Evolutionary conservation across 1,284 basidiomycete species (phyloP).

Genomic region (Puccinia horiana): DNA sequence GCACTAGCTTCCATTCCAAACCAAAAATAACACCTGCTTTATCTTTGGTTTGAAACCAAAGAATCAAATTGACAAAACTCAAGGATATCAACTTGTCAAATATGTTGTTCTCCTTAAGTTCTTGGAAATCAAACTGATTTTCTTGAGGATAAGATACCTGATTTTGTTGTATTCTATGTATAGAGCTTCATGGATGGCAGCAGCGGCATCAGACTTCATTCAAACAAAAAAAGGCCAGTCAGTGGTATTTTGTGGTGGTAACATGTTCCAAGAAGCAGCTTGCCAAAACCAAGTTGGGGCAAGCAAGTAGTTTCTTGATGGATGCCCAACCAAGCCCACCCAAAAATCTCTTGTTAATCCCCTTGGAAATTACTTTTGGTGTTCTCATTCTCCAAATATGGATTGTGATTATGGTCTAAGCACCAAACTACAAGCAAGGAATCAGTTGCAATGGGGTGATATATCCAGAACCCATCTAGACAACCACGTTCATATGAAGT

Average conservation of each 20-base stretch:
- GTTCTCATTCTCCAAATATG: background rate
- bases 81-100: background rate
- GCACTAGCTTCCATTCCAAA: too few species aligned
- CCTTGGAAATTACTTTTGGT: background rate
- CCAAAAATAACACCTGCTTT: too few species aligned
- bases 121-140: background rate
- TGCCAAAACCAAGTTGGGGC: background rate
- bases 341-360: background rate
- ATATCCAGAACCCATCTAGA: background rate
- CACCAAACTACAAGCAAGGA: background rate
- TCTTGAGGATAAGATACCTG: background rate
- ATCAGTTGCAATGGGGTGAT: background rate
- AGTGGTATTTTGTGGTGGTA: background rate
- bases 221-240: too few species aligned
- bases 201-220: too few species aligned
- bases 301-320: background rate
- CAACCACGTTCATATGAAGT: background rate
- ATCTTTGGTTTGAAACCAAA: too few species aligned
- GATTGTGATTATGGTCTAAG: background rate
- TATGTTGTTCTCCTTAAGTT: background rate
- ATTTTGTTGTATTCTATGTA: background rate
- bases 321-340: background rate
- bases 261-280: background rate
- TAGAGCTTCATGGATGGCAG: background rate
- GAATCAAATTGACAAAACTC: too few species aligned